phyloP scores from a whole-genome alignment of 2,329 filamentous ascomycete species.

The Exophiala oligosperma region DNA sequence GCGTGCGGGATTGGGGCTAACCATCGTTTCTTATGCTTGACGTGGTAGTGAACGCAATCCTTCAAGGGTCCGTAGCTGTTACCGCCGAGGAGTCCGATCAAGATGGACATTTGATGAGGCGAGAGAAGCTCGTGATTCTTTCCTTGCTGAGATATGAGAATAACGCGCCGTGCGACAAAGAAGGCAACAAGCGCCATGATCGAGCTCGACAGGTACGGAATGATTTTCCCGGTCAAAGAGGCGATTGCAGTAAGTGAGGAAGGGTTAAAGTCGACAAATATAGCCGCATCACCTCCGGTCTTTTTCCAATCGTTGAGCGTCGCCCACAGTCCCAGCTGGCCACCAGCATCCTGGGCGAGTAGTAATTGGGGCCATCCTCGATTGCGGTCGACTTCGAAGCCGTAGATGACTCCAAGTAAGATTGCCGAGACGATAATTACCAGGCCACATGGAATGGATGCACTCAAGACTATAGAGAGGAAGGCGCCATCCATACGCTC shows the following conservation, averaged over 20 bases:
- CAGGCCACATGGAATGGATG: not conserved
- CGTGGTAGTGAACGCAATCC: constrained; percentile 4
- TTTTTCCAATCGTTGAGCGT: not conserved
- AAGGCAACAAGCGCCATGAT: constrained; percentile 18
- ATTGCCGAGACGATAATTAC: not conserved
- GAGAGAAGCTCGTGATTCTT: constrained; percentile 3
- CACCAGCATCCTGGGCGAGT: not conserved
- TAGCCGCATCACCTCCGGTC: constrained; percentile 15
- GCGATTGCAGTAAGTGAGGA: constrained; percentile 17
- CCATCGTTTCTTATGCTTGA: not conserved
- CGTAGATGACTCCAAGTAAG: not conserved
- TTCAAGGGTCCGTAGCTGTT: constrained; percentile 4
- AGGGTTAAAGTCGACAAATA: constrained; percentile 20
- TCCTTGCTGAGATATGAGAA: constrained; percentile 9
- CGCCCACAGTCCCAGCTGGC: not conserved
- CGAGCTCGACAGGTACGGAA: constrained; percentile 18
- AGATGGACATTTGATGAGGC: constrained; percentile 6
- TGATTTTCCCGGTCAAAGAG: constrained; percentile 15
- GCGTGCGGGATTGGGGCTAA: constrained; percentile 7
- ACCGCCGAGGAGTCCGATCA: constrained; percentile 5
- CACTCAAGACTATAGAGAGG: not conserved
- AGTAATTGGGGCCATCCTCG: not conserved
- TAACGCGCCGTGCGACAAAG: constrained; percentile 14
- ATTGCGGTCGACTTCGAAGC: not conserved
- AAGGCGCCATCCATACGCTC: not conserved